These are phyloP conservation scores for Globisporangium solare DNA, from an alignment of 352 stramenopile genomes.

Conservation along the genomic window DNA sequence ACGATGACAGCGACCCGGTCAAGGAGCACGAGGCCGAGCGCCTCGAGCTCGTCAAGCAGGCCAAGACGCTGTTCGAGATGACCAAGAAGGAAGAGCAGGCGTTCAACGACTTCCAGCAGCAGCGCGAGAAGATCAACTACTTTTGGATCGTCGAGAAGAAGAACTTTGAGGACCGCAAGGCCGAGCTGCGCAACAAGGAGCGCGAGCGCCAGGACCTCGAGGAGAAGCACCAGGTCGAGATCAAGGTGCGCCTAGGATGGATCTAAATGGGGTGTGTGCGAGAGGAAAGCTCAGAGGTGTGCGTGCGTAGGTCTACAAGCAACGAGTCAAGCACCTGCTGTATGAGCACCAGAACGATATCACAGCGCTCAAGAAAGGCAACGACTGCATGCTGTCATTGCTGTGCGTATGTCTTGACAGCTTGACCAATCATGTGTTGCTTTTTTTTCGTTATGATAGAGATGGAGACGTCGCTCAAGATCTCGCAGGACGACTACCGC, in stretches of 20 bases:
- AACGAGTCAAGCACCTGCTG: slow-evolving; percentile 94
- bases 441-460: slow-evolving; percentile 39
- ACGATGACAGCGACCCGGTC: slow-evolving; percentile 49
- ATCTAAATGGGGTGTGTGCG: background rate
- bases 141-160: slow-evolving; percentile 98
- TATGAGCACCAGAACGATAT: slow-evolving; percentile 95
- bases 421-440: background rate
- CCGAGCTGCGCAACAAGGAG: slow-evolving; percentile 93
- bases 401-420: too few species aligned
- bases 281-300: too few species aligned
- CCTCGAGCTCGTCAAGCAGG: slow-evolving; percentile 67
- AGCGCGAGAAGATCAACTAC: slow-evolving; percentile 95
- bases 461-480: slow-evolving; percentile 85
- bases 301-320: slow-evolving; percentile 88
- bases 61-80: slow-evolving; percentile 71
- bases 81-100: slow-evolving; percentile 88
- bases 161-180: slow-evolving; percentile 91
- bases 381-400: background rate
- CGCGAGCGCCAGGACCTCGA: slow-evolving; percentile 93
- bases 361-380: slow-evolving; percentile 84
- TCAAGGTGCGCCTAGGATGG: slow-evolving; percentile 60
- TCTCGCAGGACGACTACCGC: slow-evolving; percentile 89
- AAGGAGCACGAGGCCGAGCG: slow-evolving; percentile 67
- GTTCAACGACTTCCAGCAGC: slow-evolving; percentile 96
- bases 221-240: slow-evolving; percentile 94